Conservation (phyloP, 148 eudicot species). For the Cornus suecica region DNA sequence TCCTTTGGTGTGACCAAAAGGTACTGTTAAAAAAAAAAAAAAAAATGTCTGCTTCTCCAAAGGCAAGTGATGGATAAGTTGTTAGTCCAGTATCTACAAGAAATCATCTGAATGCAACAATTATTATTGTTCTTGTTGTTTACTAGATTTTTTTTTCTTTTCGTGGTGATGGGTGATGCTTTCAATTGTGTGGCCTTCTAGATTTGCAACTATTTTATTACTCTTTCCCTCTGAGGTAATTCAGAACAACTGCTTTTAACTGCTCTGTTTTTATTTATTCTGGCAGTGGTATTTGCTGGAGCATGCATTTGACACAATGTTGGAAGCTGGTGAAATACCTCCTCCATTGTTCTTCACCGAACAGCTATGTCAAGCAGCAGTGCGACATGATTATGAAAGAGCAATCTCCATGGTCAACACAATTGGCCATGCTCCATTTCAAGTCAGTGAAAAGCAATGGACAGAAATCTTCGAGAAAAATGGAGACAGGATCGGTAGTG, state of each 20-base stretch:
- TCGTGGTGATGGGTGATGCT: too few relatives aligned
- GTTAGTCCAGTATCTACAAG: neutral
- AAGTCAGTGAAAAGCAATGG: slow-evolving; percentile 65
- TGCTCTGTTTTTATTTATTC: slow-evolving; percentile 7
- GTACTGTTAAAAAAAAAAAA: neutral
- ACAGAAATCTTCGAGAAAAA: slow-evolving; percentile 53
- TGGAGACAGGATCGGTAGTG: slow-evolving; percentile 43
- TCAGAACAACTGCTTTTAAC: neutral
- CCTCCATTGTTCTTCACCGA: slow-evolving; percentile 55
- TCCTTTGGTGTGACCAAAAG: neutral
- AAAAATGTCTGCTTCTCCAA: neutral
- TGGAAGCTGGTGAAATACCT: slow-evolving; percentile 87
- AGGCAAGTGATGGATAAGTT: neutral
- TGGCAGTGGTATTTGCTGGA: slow-evolving; percentile 75
- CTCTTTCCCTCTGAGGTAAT: neutral
- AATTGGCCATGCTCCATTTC: slow-evolving; percentile 81
- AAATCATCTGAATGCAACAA: too few relatives aligned
- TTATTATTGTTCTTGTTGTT: too few relatives aligned
- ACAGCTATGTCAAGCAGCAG: slow-evolving; percentile 57
- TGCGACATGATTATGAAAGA: slow-evolving; percentile 42
- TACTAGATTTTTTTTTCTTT: too few relatives aligned
- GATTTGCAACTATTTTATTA: neutral
- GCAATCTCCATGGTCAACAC: slow-evolving; percentile 42
- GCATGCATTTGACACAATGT: slow-evolving; percentile 67
- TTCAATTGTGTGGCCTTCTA: neutral